These are phyloP conservation scores for Cladorrhinum sp. DNA, from an alignment of 2,329 filamentous ascomycete genomes.

Conservation along the genomic window DNA sequence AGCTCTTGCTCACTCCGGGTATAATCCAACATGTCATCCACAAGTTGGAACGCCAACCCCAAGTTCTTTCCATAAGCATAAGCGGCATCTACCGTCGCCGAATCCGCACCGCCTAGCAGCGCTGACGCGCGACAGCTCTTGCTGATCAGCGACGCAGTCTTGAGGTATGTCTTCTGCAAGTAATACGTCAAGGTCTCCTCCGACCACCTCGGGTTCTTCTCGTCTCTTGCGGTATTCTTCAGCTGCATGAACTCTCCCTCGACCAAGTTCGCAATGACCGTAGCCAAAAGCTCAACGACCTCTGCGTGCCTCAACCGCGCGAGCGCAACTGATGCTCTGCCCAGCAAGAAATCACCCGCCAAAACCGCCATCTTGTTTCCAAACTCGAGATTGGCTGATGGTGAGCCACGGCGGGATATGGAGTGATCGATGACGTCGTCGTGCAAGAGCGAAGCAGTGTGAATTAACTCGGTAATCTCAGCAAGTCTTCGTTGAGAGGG, in stretches of 20 bases:
- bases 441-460: constrained; percentile 92
- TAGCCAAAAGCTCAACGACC: constrained; percentile 90
- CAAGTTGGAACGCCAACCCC: constrained; percentile 91
- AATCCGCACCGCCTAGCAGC: constrained; percentile 72
- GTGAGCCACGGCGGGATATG: constrained; percentile 74
- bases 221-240: constrained; percentile 90
- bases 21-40: constrained; percentile 98
- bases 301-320: constrained; percentile 88
- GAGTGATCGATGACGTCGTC: constrained; percentile 98
- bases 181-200: constrained; percentile 92
- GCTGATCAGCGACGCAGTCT: constrained; percentile 91
- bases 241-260: constrained; percentile 99
- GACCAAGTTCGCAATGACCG: constrained; percentile 94
- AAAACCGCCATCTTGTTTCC: constrained; percentile 99
- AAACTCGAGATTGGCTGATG: constrained; percentile 90
- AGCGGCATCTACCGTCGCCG: constrained; percentile 80
- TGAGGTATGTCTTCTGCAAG: constrained; percentile 96
- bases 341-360: constrained; percentile 93
- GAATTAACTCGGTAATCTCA: constrained; percentile 96
- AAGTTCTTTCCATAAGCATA: constrained; percentile 93
- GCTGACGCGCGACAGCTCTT: constrained; percentile 93
- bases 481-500: constrained; percentile 90
- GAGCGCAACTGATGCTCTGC: constrained; percentile 87
- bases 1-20: constrained; percentile 80
- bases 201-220: constrained; percentile 78